Conservation (phyloP, 1,139 yeast genomes). For the Barnettozyma hawaiiensis region DNA sequence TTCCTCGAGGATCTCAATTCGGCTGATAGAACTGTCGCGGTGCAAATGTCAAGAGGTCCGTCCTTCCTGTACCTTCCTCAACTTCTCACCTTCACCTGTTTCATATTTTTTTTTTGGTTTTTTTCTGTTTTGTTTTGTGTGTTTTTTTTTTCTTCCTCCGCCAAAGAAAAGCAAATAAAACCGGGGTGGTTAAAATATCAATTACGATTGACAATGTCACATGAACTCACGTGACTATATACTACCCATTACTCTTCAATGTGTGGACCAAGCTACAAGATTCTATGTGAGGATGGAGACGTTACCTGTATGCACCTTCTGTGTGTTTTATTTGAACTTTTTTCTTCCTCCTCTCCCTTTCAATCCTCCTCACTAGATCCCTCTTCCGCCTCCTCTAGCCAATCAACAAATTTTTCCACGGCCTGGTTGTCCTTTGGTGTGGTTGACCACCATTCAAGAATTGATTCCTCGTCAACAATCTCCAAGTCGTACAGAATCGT, state of each 20-base stretch:
- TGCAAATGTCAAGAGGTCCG: neutral
- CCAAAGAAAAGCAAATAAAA: too few species aligned
- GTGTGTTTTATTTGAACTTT: too few species aligned
- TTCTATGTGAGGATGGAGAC: too few species aligned
- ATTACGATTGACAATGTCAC: too few species aligned
- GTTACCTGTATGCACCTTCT: constrained; percentile 30
- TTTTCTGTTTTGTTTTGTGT: too few species aligned
- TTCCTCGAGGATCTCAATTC: neutral
- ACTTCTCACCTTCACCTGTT: neutral
- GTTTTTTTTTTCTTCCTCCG: too few species aligned
- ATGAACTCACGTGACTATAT: too few species aligned
- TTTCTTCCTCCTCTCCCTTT: constrained; percentile 52
- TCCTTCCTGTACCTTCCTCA: neutral
- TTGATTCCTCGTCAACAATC: constrained; percentile 72
- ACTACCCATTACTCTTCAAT: too few species aligned
- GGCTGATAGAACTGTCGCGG: neutral
- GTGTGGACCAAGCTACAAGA: too few species aligned
- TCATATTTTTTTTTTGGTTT: neutral
- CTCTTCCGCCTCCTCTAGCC: constrained; percentile 88
- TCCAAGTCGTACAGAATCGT: constrained; percentile 74
- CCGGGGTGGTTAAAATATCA: too few species aligned
- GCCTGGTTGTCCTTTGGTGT: constrained; percentile 40
- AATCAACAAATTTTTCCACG: constrained; percentile 69
- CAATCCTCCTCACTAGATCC: constrained; percentile 49
- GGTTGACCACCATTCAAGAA: constrained; percentile 74